Evolutionary conservation across 176 grass and related monocot genomes (phyloP).

Genomic region (Oryza meyeriana): DNA sequence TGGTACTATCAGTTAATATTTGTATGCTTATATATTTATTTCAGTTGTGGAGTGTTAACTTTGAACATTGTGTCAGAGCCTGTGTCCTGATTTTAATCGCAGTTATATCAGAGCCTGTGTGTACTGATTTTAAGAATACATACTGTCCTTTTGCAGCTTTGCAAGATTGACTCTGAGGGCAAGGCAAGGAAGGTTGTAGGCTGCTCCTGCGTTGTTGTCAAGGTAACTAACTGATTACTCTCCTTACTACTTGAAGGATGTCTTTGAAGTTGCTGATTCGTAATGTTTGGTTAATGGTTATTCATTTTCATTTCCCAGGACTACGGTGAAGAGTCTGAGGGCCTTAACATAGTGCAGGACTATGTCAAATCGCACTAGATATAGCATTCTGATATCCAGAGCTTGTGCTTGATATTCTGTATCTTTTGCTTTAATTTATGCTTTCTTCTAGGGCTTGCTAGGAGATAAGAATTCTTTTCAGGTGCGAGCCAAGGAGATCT

Average conservation of each 20-base stretch:
- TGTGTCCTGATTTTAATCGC: not conserved
- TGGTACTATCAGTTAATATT: not conserved
- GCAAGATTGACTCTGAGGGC: constrained; percentile 53
- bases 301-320: constrained; percentile 31
- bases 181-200: constrained; percentile 58
- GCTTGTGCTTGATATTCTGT: not conserved
- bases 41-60: not conserved
- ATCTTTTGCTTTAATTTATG: not conserved
- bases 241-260: not conserved
- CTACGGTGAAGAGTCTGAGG: constrained; percentile 55
- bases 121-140: not conserved
- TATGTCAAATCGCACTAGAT: constrained; percentile 40
- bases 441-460: not conserved
- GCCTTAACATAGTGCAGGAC: constrained; percentile 53
- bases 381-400: not conserved
- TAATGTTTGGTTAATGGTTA: not conserved
- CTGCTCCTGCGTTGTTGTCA: constrained; percentile 47
- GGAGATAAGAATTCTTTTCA: not conserved
- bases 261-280: not conserved
- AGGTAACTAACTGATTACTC: constrained; percentile 5
- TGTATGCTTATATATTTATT: not conserved
- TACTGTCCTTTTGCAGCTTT: constrained; percentile 26
- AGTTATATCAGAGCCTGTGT: not conserved
- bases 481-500: not conserved
- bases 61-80: not conserved